A percentile compares a stretch with the other conserved stretches of the same genome.
Conservation (phyloP, 805 yeast species). For the Lipomyces orientalis region DNA sequence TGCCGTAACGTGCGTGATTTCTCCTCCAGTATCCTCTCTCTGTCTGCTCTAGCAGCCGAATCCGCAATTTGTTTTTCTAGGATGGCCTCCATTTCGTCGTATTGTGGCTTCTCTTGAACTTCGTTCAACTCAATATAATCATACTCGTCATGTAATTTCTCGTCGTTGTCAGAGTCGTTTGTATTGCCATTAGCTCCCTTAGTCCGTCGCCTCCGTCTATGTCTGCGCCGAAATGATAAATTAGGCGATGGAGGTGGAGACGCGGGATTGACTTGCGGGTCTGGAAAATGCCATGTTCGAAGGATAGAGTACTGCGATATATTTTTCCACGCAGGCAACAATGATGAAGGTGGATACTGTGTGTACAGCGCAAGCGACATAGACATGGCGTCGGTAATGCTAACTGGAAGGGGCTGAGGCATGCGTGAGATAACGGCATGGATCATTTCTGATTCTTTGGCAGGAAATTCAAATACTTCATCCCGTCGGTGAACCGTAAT, state of each 20-base stretch:
- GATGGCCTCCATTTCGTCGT: conserved; percentile 16
- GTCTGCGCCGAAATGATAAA: not conserved
- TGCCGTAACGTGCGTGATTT: conserved; percentile 3
- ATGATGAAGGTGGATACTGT: conserved; percentile 37
- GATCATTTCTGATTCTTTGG: conserved; percentile 50
- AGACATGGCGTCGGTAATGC: conserved; percentile 36
- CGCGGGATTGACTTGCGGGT: not conserved
- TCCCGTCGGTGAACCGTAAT: conserved; percentile 47
- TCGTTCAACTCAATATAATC: conserved; percentile 32
- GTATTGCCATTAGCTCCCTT: not conserved
- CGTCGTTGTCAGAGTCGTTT: not conserved
- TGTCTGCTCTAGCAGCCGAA: conserved; percentile 15
- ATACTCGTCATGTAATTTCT: conserved; percentile 19
- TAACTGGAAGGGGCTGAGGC: conserved; percentile 35
- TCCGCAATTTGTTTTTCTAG: conserved; percentile 22
- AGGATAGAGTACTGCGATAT: conserved; percentile 47
- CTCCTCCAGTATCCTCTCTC: conserved; percentile 13
- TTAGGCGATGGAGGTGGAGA: not conserved
- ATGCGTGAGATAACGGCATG: conserved; percentile 50
- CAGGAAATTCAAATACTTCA: conserved; percentile 49
- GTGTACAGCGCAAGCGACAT: conserved; percentile 35
- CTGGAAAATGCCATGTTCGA: conserved; percentile 33
- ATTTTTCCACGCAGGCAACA: conserved; percentile 37
- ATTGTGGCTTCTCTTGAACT: conserved; percentile 17
- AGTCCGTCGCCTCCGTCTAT: not conserved